Percentiles rank a stretch among this genome's conserved stretches.
Conservation (phyloP, 768 basidiomycete species). For the Rossbeevera mucosa region DNA sequence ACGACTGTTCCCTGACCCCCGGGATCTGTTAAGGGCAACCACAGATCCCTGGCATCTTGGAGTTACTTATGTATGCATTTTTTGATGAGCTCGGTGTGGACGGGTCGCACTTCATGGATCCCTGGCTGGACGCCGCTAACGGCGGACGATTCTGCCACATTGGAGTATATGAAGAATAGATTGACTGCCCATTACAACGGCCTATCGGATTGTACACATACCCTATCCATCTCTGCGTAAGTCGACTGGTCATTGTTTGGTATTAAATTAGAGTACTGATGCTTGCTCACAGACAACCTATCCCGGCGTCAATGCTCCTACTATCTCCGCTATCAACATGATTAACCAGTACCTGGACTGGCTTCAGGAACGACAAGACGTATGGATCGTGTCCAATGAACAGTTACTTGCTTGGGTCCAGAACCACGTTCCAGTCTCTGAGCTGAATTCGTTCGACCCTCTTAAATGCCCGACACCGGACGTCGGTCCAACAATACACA, state of each 20-base stretch:
- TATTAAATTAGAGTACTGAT: neutral
- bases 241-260: neutral
- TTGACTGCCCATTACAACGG: neutral
- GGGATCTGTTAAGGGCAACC: neutral
- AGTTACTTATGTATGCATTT: neutral
- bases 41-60: neutral
- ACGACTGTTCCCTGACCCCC: neutral
- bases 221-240: neutral
- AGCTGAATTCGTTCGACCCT: neutral
- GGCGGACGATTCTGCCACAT: neutral
- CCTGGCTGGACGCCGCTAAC: neutral
- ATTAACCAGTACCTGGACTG: conserved; percentile 1
- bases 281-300: neutral
- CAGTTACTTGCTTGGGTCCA: neutral
- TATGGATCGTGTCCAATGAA: conserved; percentile 3
- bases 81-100: neutral
- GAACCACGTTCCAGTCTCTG: neutral
- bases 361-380: neutral
- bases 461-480: neutral
- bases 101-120: conserved; percentile 1
- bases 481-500: neutral
- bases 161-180: neutral
- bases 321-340: conserved; percentile 1
- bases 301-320: neutral
- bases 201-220: neutral